Base-by-base conservation (phyloP, 768 basidiomycete genomes). In the Filobasidium wieringae region DNA sequence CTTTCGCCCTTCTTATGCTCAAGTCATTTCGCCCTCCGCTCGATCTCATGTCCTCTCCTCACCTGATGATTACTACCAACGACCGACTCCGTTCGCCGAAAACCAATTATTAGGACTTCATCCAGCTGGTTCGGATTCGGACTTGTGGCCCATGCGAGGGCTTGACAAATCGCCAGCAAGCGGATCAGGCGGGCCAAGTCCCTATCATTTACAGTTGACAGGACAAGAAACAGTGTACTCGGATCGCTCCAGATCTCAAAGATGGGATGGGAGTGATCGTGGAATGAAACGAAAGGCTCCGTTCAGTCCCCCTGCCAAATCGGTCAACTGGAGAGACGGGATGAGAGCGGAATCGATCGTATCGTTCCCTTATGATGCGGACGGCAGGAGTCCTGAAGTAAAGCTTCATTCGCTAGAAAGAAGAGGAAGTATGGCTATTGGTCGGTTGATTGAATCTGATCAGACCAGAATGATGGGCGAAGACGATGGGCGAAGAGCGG, bases 141-240 rank as follows among this genome's bases (percentile, higher is more conserved):
- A n/a, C n/a, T n/a, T n/a, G n/a, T n/a, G n/a, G n/a, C n/a, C n/a
- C n/a, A n/a, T n/a, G n/a, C n/a, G n/a, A 2, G 52, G 52, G 3
- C 14, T 53, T 33, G 34, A 53, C 52, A 37, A 53, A 34, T 37
- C 52, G 11, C 36, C 52, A n/a, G 34, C 52, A 12, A 27, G 24
- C 19, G 52, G 52, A 53, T 34, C 52, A 8, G 40, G 40, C 19
- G 52, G 52, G 8, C 34, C 26, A 19, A 37, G 19, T 15, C 26
- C 61, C 27, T 37, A 59, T 22, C 54, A 51, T 32, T 53, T 67
- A 11, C 52, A 64, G 26, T 24, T 64, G 27, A 57, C n/a, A n/a
- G n/a, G n/a, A n/a, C n/a, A n/a, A n/a, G n/a, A n/a, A n/a, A n/a
- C n/a, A n/a, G n/a, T n/a, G n/a, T n/a, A n/a, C n/a, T n/a, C n/a